Evolutionary conservation across 768 basidiomycete species (phyloP), one percentile per base, ranked within the genome.

Genomic region (Hemileccinum impolitum): DNA sequence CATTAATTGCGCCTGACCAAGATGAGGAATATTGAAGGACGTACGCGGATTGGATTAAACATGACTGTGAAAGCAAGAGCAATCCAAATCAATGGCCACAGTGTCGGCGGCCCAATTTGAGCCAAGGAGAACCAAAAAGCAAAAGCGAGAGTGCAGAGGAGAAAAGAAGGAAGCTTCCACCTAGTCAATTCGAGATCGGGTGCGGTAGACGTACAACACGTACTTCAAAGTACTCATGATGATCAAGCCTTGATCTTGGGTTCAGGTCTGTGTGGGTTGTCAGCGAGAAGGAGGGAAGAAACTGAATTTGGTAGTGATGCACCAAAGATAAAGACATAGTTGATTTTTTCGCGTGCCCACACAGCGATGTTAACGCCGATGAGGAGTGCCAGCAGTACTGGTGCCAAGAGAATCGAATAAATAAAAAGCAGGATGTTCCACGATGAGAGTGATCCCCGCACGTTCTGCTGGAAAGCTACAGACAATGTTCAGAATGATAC

Each of bases 241-340:
- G 80, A 64, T 96, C 91, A 50, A 94, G 68, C 25, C 77, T 79
- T 21, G 85, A 84, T 50, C 82, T 75, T 14, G 84, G 62, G 53
- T 90, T 80, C 40, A 94, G 66, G 62, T 90, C 90, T 85, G 57
- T 14, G 23, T 26, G 12, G 10, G 23, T 15, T 7, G 7, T 58
- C 26, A 51, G 30, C 12, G 3, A 8, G 4, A 11, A 6, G 0
- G n/a, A 39, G 3, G 6, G 4, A 11, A 6, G 0, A n/a, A 37
- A 28, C 12, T n/a, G 11, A n/a, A 6, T 0, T 19, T 25, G n/a
- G 19, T 10, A n/a, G 25, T 7, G n/a, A 61, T 76, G 26, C 53
- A 87, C 87, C 88, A 58, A 94, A 90, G 30, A 94, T 89, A 62
- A 95, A 93, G 4, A 84, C 79, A 59, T 94, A 95, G 61, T 97